Percentiles rank a stretch among this genome's conserved stretches.
Conservation (phyloP, 1,139 yeast genomes). For the Debaryomyces subglobosus region DNA sequence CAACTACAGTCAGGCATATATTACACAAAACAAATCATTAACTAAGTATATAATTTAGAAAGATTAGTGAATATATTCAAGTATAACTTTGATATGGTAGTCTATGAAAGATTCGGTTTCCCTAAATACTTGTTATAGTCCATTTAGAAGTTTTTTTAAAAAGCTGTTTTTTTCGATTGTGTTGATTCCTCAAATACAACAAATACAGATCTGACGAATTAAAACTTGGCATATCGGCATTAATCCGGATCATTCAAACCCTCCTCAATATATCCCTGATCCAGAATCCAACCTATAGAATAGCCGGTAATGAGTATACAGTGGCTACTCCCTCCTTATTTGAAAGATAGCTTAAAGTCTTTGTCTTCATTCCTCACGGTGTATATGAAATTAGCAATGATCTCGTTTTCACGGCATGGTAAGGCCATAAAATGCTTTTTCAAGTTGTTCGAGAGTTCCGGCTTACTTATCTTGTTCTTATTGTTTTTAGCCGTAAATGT, state of each 20-base stretch:
- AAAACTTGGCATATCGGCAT: not conserved
- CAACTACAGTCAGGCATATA: not conserved
- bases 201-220: not conserved
- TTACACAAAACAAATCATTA: not conserved
- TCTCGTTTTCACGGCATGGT: conserved; percentile 75
- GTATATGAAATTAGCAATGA: conserved; percentile 76
- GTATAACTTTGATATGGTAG: not conserved
- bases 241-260: not conserved
- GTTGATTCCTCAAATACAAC: not conserved
- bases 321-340: conserved; percentile 12
- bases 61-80: not conserved
- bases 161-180: not conserved
- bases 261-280: not conserved
- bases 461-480: conserved; percentile 49
- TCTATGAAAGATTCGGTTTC: not conserved
- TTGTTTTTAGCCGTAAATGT: conserved; percentile 50
- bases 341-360: conserved; percentile 45
- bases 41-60: not conserved
- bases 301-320: not conserved
- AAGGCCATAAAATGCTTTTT: conserved; percentile 65
- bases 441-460: conserved; percentile 56
- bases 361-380: conserved; percentile 68
- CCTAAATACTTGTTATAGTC: not conserved
- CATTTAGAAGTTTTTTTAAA: not conserved
- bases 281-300: not conserved